Percentiles rank a stretch among this genome's conserved stretches.
These are phyloP conservation scores for Mortierella sp. DNA, from an alignment of 371 early-diverging fungal species.

Conservation along the genomic window DNA sequence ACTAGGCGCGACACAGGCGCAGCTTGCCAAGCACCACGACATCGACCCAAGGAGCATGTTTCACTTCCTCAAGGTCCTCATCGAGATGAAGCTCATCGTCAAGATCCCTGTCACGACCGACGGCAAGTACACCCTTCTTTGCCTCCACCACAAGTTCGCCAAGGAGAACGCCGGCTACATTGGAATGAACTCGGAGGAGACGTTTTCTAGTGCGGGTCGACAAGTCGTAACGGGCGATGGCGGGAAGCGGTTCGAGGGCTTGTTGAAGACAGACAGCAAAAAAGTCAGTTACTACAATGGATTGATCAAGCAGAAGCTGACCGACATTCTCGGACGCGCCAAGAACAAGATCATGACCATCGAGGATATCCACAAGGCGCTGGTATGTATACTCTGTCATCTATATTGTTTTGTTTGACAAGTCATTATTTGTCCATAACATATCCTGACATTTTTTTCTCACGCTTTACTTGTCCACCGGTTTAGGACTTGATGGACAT, in stretches of 20 bases:
- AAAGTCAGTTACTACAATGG: conserved; percentile 53
- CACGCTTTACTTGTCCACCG: neutral
- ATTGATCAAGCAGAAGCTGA: conserved; percentile 47
- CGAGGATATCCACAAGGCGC: conserved; percentile 41
- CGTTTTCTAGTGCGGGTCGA: conserved; percentile 14
- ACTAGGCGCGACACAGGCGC: conserved; percentile 68
- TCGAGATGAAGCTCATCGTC: conserved; percentile 59
- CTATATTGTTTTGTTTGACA: neutral
- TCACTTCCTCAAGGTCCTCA: conserved; percentile 69
- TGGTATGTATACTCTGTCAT: conserved; percentile 23
- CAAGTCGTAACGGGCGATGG: conserved; percentile 24
- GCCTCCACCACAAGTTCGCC: conserved; percentile 49
- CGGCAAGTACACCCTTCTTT: conserved; percentile 60
- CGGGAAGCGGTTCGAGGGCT: conserved; percentile 42
- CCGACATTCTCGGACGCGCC: conserved; percentile 39
- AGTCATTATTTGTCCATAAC: neutral
- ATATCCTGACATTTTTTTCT: neutral
- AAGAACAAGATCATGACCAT: conserved; percentile 43
- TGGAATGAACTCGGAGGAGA: conserved; percentile 41
- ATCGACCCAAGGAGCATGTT: conserved; percentile 75
- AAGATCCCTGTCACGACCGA: conserved; percentile 58
- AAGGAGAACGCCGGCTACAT: conserved; percentile 35
- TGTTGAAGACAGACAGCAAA: conserved; percentile 34
- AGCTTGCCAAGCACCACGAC: conserved; percentile 60
- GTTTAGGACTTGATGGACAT: conserved; percentile 44